phyloP scores from a whole-genome alignment of 345 rosid genomes.

The Dipteronia dyeriana region DNA sequence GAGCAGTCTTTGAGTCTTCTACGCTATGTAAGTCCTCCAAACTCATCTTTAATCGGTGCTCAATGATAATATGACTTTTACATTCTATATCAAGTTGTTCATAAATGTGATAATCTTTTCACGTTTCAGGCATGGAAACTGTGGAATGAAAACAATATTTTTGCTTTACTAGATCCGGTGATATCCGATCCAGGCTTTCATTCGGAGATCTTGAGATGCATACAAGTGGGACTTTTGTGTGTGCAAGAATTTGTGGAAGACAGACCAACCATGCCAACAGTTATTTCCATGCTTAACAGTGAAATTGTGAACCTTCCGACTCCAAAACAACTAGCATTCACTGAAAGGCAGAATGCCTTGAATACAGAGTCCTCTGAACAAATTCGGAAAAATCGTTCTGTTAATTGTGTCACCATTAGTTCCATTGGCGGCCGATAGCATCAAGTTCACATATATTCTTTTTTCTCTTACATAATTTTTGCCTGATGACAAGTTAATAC shows the following conservation, averaged over 20 bases:
- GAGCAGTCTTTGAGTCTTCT: conserved; percentile 21
- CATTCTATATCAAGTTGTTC: neutral
- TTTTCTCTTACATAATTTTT: too few species aligned
- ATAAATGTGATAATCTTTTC: neutral
- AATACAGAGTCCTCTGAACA: neutral
- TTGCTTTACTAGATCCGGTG: conserved; percentile 9
- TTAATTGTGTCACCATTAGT: neutral
- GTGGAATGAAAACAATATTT: conserved; percentile 19
- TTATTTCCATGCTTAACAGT: conserved; percentile 26
- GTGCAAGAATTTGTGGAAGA: conserved; percentile 32
- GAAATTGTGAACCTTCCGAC: neutral
- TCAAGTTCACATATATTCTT: too few species aligned
- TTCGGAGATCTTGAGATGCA: conserved; percentile 14
- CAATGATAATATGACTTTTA: neutral
- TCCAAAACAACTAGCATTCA: neutral
- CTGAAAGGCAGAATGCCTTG: neutral
- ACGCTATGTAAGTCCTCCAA: conserved; percentile 27
- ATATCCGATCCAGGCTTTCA: neutral
- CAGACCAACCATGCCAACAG: conserved; percentile 21
- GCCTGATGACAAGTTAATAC: neutral
- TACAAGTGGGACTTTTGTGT: conserved; percentile 30
- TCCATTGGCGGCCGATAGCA: neutral
- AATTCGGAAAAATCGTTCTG: neutral
- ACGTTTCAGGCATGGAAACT: conserved; percentile 45
- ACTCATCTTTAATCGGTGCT: neutral